phyloP scores from a whole-genome alignment of 129 eudicot genomes.

The Centrapalus pauciflorus region DNA sequence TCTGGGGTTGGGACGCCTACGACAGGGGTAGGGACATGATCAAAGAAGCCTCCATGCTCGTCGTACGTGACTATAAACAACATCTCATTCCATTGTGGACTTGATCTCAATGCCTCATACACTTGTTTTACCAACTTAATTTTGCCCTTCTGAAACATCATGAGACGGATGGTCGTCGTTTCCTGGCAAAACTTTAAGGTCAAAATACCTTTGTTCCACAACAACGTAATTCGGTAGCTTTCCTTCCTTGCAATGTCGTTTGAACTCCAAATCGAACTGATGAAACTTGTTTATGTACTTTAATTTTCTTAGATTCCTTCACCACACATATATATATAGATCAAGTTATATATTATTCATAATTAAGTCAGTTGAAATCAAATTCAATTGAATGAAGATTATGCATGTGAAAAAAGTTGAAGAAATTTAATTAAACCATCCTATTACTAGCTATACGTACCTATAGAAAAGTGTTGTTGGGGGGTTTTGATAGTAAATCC shows the following conservation, averaged over 20 bases:
- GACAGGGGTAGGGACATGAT: constrained; percentile 83
- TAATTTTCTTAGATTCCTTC: constrained; percentile 74
- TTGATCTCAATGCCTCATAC: constrained; percentile 80
- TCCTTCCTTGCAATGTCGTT: constrained; percentile 73
- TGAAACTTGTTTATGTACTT: constrained; percentile 74
- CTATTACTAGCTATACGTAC: no score
- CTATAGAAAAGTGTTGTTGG: constrained; percentile 82
- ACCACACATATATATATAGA: no score
- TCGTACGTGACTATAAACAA: constrained; percentile 67
- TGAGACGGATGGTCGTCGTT: constrained; percentile 98
- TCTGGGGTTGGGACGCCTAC: constrained; percentile 75
- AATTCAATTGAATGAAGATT: no score
- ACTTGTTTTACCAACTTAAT: constrained; percentile 69
- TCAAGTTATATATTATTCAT: no score
- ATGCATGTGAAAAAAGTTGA: no score
- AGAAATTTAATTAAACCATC: no score
- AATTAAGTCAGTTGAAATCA: no score
- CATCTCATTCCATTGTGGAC: constrained; percentile 93
- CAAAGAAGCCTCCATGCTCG: constrained; percentile 96
- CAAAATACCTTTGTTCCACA: constrained; percentile 68
- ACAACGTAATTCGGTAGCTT: constrained; percentile 83
- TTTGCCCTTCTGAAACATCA: constrained; percentile 77
- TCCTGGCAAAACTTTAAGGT: constrained; percentile 46
- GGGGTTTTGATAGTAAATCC: constrained; percentile 80
- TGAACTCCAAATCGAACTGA: constrained; percentile 66